Evolutionary conservation across 2,329 filamentous ascomycete species (phyloP).

Genomic region (Sphaceloma murrayae): DNA sequence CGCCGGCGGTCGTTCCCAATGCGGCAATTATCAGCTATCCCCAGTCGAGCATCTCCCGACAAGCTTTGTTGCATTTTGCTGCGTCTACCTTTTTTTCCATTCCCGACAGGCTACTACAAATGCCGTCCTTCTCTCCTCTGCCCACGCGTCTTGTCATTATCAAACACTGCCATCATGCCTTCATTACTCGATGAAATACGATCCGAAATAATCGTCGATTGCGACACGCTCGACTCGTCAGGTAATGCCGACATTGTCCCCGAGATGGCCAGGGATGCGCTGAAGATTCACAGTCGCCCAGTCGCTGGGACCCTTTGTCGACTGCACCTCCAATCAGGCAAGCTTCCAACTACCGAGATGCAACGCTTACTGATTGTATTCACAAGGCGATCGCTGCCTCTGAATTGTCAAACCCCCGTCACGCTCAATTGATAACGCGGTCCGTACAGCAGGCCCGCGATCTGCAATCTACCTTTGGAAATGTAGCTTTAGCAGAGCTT

Average conservation of each 20-base stretch:
- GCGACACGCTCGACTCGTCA: constrained; percentile 18
- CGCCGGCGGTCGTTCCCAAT: constrained; percentile 1
- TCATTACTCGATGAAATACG: constrained; percentile 17
- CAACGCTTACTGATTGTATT: neutral
- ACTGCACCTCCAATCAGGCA: constrained; percentile 19
- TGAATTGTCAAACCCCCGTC: constrained; percentile 16
- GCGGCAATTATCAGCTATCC: constrained; percentile 9
- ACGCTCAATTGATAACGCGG: constrained; percentile 12
- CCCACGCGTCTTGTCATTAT: neutral
- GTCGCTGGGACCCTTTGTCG: constrained; percentile 18
- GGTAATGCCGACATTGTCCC: constrained; percentile 5
- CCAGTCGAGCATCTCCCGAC: constrained; percentile 1
- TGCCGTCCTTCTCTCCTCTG: neutral
- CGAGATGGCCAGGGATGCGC: neutral
- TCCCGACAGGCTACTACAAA: constrained; percentile 1
- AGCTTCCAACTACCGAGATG: neutral
- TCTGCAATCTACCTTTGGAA: constrained; percentile 9
- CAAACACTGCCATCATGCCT: neutral
- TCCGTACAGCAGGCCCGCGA: constrained; percentile 16
- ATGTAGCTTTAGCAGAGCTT: constrained; percentile 17
- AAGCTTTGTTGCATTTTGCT: constrained; percentile 1
- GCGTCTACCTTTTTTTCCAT: neutral
- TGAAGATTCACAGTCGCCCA: constrained; percentile 11
- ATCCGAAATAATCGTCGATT: constrained; percentile 15
- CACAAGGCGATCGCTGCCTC: constrained; percentile 16